phyloP scores from a whole-genome alignment of 2,329 filamentous ascomycete genomes.

The Fusarium mundagurra region DNA sequence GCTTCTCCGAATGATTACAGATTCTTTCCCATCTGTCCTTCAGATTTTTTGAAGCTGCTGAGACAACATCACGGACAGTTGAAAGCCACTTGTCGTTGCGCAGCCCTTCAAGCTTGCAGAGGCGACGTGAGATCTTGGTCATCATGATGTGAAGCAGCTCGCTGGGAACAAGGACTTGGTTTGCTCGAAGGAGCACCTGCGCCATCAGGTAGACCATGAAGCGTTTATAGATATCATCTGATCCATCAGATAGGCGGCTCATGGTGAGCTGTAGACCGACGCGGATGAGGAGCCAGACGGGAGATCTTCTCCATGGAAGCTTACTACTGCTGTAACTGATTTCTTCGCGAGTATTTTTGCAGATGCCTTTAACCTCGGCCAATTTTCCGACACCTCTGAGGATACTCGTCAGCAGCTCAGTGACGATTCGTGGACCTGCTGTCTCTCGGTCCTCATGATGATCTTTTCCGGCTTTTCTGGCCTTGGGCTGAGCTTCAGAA shows the following conservation, averaged over 20 bases:
- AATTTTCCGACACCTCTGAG: slow-evolving; percentile 50
- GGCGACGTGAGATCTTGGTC: slow-evolving; percentile 20
- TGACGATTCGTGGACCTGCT: slow-evolving; percentile 59
- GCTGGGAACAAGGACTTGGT: not conserved
- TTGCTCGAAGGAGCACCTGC: not conserved
- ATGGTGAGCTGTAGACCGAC: slow-evolving; percentile 57
- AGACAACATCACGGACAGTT: slow-evolving; percentile 6
- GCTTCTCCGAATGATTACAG: not conserved
- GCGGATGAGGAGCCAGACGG: slow-evolving; percentile 65
- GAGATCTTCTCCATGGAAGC: slow-evolving; percentile 59
- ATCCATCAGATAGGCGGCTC: not conserved
- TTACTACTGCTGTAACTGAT: slow-evolving; percentile 52
- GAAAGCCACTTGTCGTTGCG: slow-evolving; percentile 12
- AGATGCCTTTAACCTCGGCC: slow-evolving; percentile 45
- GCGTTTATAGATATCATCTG: slow-evolving; percentile 8
- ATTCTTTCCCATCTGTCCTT: slow-evolving; percentile 26
- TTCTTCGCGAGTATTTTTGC: slow-evolving; percentile 64
- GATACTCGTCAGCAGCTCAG: slow-evolving; percentile 56
- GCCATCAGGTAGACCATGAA: slow-evolving; percentile 33
- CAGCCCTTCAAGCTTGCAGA: slow-evolving; percentile 17
- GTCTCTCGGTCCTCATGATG: slow-evolving; percentile 60
- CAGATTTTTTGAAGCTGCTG: not conserved
- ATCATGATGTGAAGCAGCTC: slow-evolving; percentile 25
- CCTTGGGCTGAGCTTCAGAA: slow-evolving; percentile 24
- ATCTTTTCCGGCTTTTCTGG: slow-evolving; percentile 50